Evolutionary conservation across 2,329 filamentous ascomycete species (phyloP).

Genomic region (Fusarium paranaense): DNA sequence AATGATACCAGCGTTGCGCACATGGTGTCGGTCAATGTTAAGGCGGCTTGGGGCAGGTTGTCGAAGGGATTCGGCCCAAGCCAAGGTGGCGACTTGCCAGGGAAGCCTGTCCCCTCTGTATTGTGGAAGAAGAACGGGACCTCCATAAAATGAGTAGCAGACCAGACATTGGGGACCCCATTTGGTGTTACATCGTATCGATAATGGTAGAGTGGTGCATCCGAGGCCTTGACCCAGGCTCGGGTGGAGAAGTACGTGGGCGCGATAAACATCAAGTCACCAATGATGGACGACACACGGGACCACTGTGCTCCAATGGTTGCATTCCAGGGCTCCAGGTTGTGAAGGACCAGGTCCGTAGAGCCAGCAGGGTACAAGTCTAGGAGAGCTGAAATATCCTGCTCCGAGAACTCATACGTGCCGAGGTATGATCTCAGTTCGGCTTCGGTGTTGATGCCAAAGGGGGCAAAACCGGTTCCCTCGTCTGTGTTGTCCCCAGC

Average conservation of each 20-base stretch:
- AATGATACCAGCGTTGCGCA: background rate
- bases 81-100: background rate
- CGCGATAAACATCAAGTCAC: background rate
- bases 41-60: background rate
- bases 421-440: background rate
- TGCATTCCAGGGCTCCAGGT: background rate
- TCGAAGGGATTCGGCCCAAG: background rate
- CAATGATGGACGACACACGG: background rate
- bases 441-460: background rate
- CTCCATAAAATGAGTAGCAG: background rate
- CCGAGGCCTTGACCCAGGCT: background rate
- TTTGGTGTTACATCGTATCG: background rate
- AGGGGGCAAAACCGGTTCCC: background rate
- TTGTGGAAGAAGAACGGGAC: background rate
- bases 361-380: background rate
- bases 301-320: background rate
- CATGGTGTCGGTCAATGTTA: background rate
- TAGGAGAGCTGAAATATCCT: background rate
- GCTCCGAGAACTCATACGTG: background rate
- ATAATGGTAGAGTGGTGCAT: background rate
- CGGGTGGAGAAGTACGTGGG: background rate
- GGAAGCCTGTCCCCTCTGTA: background rate
- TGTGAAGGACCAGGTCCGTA: background rate
- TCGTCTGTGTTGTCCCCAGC: background rate
- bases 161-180: background rate